Conservation (phyloP, 352 stramenopile genomes). For the Pythium brassicae region DNA sequence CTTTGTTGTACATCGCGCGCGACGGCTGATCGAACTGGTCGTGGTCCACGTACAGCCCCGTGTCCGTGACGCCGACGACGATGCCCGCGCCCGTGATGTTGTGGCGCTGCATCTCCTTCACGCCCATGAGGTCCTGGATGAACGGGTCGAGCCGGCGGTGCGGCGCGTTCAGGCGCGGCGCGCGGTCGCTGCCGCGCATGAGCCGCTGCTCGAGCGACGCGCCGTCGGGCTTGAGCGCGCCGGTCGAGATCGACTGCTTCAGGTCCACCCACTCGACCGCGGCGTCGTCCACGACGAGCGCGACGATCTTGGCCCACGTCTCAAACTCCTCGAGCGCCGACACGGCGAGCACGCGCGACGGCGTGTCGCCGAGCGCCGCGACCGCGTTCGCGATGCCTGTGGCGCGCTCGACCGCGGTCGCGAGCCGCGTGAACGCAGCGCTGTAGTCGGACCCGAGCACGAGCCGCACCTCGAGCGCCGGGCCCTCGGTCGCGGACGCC, state of each 20-base stretch:
- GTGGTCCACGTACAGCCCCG: constrained; percentile 73
- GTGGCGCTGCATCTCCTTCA: constrained; percentile 43
- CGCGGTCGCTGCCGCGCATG: no score
- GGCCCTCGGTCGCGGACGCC: constrained; percentile 21
- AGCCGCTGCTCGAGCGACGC: constrained; percentile 41
- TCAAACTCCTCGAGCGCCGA: constrained; percentile 49
- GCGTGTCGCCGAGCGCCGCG: constrained; percentile 8
- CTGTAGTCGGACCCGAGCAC: constrained; percentile 31
- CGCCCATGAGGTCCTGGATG: constrained; percentile 50
- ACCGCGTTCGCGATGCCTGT: constrained; percentile 56
- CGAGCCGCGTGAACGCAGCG: constrained; percentile 23
- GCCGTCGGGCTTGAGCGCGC: constrained; percentile 23
- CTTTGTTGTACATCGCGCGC: constrained; percentile 45
- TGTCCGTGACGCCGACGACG: constrained; percentile 71
- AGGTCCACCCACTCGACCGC: constrained; percentile 72
- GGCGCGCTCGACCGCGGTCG: constrained; percentile 17
- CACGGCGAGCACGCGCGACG: constrained; percentile 30
- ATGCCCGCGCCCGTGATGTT: constrained; percentile 65
- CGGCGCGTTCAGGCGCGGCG: no score
- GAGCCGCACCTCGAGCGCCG: constrained; percentile 40
- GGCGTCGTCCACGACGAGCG: constrained; percentile 48
- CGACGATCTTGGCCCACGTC: constrained; percentile 47
- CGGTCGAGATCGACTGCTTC: constrained; percentile 36
- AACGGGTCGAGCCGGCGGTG: constrained; percentile 47
- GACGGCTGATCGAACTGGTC: constrained; percentile 72